These are phyloP conservation scores for Cetraspora pellucida DNA, from an alignment of 192 early-diverging fungal species.

Conservation along the genomic window DNA sequence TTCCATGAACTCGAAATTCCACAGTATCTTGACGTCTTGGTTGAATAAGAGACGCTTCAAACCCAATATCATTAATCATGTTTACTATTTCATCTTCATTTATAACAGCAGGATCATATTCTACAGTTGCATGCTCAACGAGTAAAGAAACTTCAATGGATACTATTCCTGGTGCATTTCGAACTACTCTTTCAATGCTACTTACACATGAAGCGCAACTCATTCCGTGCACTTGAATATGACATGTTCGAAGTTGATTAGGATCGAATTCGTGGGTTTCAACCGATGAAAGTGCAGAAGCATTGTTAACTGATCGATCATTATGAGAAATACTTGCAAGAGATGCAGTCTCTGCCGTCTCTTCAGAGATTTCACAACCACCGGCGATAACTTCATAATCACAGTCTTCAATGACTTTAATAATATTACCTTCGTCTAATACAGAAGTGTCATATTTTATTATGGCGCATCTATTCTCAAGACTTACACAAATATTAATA, in stretches of 20 bases:
- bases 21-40: constrained; percentile 53
- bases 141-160: constrained; percentile 82
- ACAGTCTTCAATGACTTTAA: constrained; percentile 62
- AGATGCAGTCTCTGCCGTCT: neutral
- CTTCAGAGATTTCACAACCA: neutral
- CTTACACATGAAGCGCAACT: constrained; percentile 94
- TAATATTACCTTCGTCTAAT: constrained; percentile 32
- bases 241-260: constrained; percentile 34
- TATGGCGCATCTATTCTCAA: constrained; percentile 41
- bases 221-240: constrained; percentile 88
- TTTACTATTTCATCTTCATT: constrained; percentile 57
- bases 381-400: constrained; percentile 62
- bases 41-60: constrained; percentile 63
- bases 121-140: constrained; percentile 77
- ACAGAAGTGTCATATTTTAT: constrained; percentile 27
- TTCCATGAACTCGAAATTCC: constrained; percentile 89
- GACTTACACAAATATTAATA: constrained; percentile 28
- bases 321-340: neutral
- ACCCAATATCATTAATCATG: constrained; percentile 73
- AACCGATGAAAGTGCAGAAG: constrained; percentile 10
- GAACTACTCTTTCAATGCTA: constrained; percentile 75
- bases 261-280: constrained; percentile 1
- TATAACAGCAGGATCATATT: constrained; percentile 57
- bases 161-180: constrained; percentile 59
- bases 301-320: neutral